Base-by-base conservation (phyloP, 805 yeast genomes). In the Candida tallmaniae region DNA sequence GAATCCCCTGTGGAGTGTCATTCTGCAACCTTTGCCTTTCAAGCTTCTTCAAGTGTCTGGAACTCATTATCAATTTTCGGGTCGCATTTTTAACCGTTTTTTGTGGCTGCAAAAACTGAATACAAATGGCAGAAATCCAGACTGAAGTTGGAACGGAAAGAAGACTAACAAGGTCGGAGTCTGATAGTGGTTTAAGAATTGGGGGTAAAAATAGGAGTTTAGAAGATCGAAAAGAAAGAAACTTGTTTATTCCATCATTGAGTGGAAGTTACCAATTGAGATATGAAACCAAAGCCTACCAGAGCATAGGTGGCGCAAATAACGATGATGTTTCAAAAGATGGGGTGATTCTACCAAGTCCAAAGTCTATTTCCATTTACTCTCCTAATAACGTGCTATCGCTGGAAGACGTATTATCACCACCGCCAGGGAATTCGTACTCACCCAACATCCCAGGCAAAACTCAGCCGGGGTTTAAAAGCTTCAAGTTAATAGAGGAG, bases 41-140 rank as follows among this genome's bases (percentile, higher is more conserved):
- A 9, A 74, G 50, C 35, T 64, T 59, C 41, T 65, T 65, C 29
- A 74, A 52, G 5, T 73, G 74, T 44, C 78, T 62, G 2, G 74
- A 67, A 54, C 77, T 71, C 79, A 74, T 73, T 9, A 7, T 7
- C 16, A 6, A 17, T 15, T 10, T 15, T 15, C 7, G 6, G 6
- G n/a, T 8, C 12, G 7, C 29, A n/a, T 14, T 16, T 34, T 19
- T 9, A n/a, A n/a, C n/a, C 17, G 12, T 11, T 4, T 26, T 35
- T 42, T 44, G 45, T 42, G 50, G 50, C 32, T 46, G 50, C 50
- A 44, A 46, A 45, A 27, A 27, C 6, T n/a, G 12, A 20, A 20
- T 7, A 7, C 23, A 24, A 12, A 24, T 24, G 27, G 7, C 16
- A 24, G 27, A 12, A n/a, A 7, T 12, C 12, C 16, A 14, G 27